These are phyloP conservation scores for Aspergillus affinis DNA, from an alignment of 495 filamentous ascomycete genomes.

Conservation along the genomic window DNA sequence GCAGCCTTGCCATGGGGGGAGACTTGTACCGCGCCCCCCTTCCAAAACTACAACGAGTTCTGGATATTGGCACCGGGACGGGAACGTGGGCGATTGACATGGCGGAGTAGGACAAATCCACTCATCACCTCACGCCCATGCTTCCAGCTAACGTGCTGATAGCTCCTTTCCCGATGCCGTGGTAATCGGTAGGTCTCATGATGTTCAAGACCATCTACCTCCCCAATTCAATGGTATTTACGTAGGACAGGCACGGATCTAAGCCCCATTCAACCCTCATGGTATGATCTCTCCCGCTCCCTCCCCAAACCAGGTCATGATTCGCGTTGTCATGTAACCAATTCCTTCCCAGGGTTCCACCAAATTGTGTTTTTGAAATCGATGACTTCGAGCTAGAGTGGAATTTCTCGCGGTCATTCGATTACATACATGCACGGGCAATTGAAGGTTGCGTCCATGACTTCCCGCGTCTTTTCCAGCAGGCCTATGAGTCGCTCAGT, in stretches of 20 bases:
- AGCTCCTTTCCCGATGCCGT: slow-evolving; percentile 16
- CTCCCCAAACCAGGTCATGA: slow-evolving; percentile 16
- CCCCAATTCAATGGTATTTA: background rate
- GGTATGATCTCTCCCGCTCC: slow-evolving; percentile 39
- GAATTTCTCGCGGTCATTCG: slow-evolving; percentile 27
- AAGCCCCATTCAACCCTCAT: slow-evolving; percentile 50
- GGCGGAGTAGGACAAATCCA: slow-evolving; percentile 34
- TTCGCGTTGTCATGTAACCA: background rate
- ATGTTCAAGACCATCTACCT: background rate
- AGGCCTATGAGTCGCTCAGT: slow-evolving; percentile 27
- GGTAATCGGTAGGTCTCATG: slow-evolving; percentile 15
- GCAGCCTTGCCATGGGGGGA: slow-evolving; percentile 43
- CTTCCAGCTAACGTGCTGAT: slow-evolving; percentile 1
- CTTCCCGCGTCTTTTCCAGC: slow-evolving; percentile 26
- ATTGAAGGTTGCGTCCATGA: slow-evolving; percentile 34
- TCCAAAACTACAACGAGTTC: slow-evolving; percentile 30
- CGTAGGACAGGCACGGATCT: slow-evolving; percentile 41
- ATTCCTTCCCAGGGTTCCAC: slow-evolving; percentile 25
- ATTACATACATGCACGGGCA: slow-evolving; percentile 36
- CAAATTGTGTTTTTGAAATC: slow-evolving; percentile 29
- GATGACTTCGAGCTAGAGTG: slow-evolving; percentile 34
- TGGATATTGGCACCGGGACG: slow-evolving; percentile 49
- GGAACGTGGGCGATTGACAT: slow-evolving; percentile 56
- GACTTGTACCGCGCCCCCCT: slow-evolving; percentile 54
- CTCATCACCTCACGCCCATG: background rate